Base-by-base conservation (phyloP, 225 moss, liverwort and hornwort species). In the Antitrichia curtipendula region DNA sequence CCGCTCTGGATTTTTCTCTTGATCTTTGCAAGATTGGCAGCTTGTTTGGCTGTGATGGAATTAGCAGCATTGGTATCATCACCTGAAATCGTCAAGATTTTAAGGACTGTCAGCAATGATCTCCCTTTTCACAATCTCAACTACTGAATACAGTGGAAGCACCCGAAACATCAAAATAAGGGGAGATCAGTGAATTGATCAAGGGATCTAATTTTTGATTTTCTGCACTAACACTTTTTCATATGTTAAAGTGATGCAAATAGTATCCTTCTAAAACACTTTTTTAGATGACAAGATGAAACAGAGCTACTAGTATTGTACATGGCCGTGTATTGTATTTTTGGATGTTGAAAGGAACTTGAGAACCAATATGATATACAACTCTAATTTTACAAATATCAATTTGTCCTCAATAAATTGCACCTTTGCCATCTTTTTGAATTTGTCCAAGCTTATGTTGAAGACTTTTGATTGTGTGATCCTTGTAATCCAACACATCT, bases 381-480 rank as follows among this genome's bases (percentile, higher is more conserved):
- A 28, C 34, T 49, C 79, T 72, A 9, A 27, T 84, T 54, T 28
- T 20, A 62, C 45, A 29, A 78, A 68, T 62, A 56, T 34, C 34
- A 52, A 24, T 73, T 25, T 29, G 17, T 4, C 60, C 18, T 79
- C 1, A 3, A 84, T 53, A 43, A 81, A 28, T 54, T 72, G 17
- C 28, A 94, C 86, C 87, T 87, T 85, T 83, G 80, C 86, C 82
- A 87, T 82, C 81, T 27, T 32, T 85, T 89, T 91, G 92, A 74
- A 90, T 57, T 9, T 90, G 92, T 90, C 83, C 90, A 90, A 96
- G 92, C 84, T 89, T 93, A 47, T 87, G 52, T 17, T 94, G 91
- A 68, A 96, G 90, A 75, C 41, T 90, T 82, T 91, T 92, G 59
- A 96, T 94, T 57, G 89, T 93, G n/a, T 86, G 61, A 43, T 96